These are phyloP conservation scores for Alternaria triticina DNA, from an alignment of 2,329 filamentous ascomycete species.

Conservation along the genomic window DNA sequence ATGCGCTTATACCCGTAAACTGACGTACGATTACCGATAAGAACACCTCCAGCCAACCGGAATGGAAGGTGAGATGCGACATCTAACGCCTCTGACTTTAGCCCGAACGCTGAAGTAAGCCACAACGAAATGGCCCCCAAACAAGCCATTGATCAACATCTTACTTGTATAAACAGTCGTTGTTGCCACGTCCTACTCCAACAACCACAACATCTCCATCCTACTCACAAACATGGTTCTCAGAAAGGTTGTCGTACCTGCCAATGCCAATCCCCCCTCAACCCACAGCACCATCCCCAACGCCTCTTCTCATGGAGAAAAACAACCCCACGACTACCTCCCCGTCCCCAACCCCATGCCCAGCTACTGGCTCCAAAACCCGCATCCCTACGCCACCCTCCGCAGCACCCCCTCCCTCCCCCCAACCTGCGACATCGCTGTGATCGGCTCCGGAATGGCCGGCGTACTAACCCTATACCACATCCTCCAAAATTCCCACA, in stretches of 20 bases:
- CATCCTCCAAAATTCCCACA: neutral
- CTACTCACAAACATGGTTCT: neutral
- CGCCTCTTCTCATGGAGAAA: neutral
- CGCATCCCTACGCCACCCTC: slow-evolving; percentile 34
- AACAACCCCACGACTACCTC: slow-evolving; percentile 21
- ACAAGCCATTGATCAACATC: neutral
- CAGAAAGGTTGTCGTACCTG: neutral
- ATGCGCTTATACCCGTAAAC: neutral
- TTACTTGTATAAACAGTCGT: neutral
- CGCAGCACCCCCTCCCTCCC: slow-evolving; percentile 30
- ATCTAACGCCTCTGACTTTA: neutral
- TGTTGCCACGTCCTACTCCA: neutral
- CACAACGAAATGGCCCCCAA: neutral
- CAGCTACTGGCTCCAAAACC: slow-evolving; percentile 48
- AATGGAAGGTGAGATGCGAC: neutral
- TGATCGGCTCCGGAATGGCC: neutral
- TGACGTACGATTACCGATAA: slow-evolving; percentile 21
- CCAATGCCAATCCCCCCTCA: neutral
- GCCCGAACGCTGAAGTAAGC: neutral
- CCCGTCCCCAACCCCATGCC: slow-evolving; percentile 40
- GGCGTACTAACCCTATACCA: neutral
- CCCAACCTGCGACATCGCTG: neutral
- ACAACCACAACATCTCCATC: neutral
- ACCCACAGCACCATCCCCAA: neutral
- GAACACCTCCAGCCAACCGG: neutral